Evolutionary conservation across 768 basidiomycete genomes (phyloP), one percentile per base, ranked within the genome.

Genomic region (Butyriboletus loyo): DNA sequence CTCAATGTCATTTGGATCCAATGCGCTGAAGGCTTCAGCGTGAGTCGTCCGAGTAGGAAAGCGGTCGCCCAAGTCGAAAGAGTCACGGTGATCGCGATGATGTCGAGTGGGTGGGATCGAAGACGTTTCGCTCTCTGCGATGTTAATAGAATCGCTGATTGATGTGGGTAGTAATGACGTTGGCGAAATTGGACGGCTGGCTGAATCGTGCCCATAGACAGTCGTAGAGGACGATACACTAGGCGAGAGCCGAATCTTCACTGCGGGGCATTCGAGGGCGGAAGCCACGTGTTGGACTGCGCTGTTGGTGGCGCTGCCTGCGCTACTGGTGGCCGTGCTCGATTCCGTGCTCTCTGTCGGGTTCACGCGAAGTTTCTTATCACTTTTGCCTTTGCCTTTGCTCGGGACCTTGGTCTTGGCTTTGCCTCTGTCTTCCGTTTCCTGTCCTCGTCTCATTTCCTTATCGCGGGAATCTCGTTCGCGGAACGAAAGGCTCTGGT

Each of bases 1-100:
- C 58, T 82, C 80, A 54, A 84, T 76, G 24, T 71, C 72, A 43
- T 74, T 77, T 0, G 82, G 75, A 56, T 85, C 81, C 41, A 85
- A 71, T 7, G 83, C 75, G 5, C 78, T 77, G 55, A 83, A 86
- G 3, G 81, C 77, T 66, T 86, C 85, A 25, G 77, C 76, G 59
- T 86, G 82, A 19, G 84, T 80, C 8, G 84, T 85, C 25, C 81
- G 78, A 19, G 73, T 58, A 14, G 77, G 76, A 0, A 59, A 28
- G 37, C 44, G 62, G 7, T 67, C 60, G 5, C 58, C 70, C 7
- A 58, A 62, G 47, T 70, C 68, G 6, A 63, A 24, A 0, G 64
- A 66, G 19, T 59, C 62, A 7, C 68, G 69, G 32, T 70, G 61
- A 14, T 61, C 53, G 15, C 49, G 57, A 49, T 58, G 43, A 15